These are phyloP conservation scores for Petunia axillaris DNA, from an alignment of 257 asterid species.

Conservation along the genomic window DNA sequence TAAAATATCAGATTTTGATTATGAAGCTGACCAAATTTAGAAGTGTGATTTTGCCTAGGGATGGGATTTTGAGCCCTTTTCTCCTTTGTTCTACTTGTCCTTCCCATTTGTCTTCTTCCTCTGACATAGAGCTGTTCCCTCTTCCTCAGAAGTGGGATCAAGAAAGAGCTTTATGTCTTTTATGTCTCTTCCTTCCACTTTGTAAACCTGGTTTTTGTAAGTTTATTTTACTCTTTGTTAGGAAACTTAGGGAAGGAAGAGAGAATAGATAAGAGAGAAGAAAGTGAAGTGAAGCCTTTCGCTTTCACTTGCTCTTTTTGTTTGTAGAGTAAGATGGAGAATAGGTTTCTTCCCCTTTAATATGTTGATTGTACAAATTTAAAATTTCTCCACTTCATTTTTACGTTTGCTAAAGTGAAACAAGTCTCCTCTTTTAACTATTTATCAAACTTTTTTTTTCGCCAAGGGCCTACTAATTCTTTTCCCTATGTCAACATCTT, in stretches of 20 bases:
- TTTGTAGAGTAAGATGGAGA: constrained; percentile 4
- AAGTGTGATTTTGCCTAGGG: neutral
- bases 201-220: neutral
- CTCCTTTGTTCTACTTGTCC: neutral
- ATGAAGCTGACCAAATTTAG: constrained; percentile 3
- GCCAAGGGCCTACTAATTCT: neutral
- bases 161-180: constrained; percentile 5
- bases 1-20: neutral
- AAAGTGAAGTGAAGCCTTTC: constrained; percentile 14
- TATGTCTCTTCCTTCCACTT: neutral
- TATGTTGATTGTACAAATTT: neutral
- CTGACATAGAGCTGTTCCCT: neutral
- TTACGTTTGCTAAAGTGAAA: neutral
- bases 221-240: neutral
- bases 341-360: constrained; percentile 14
- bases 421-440: neutral
- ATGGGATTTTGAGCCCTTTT: neutral
- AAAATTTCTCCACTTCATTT: constrained; percentile 14
- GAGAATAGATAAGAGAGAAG: neutral
- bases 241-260: neutral
- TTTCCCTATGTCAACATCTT: constrained; percentile 7
- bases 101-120: neutral
- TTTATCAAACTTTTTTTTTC: neutral
- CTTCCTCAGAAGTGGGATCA: neutral
- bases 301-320: neutral